A percentile compares a stretch with the other conserved stretches of the same genome.
phyloP scores from a whole-genome alignment of 371 early-diverging fungal genomes.

The Mucor velutinosus region DNA sequence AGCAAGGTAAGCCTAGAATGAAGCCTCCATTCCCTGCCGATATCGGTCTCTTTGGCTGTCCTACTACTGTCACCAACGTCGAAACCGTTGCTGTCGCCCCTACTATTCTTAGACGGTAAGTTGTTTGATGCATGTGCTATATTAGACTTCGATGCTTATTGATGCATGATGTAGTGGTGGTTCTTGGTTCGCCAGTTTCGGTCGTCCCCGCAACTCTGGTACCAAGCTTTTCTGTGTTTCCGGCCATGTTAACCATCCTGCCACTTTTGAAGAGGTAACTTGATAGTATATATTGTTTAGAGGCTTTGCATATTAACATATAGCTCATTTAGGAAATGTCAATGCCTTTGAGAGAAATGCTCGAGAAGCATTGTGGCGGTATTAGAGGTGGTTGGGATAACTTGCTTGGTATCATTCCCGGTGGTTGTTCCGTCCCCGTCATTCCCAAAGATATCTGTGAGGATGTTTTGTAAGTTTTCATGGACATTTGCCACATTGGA shows the following conservation, averaged over 20 bases:
- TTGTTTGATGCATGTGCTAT: background rate
- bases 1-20: conserved; percentile 96
- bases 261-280: conserved; percentile 88
- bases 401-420: conserved; percentile 95
- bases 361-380: conserved; percentile 97
- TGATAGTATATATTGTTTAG: background rate
- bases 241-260: conserved; percentile 97
- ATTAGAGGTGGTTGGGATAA: conserved; percentile 99
- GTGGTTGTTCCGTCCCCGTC: conserved; percentile 96
- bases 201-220: conserved; percentile 91
- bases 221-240: conserved; percentile 98
- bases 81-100: conserved; percentile 98
- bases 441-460: conserved; percentile 88
- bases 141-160: background rate
- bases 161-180: conserved; percentile 65
- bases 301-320: background rate
- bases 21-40: conserved; percentile 99
- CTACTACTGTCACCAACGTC: conserved; percentile 97
- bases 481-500: too few relatives aligned
- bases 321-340: conserved; percentile 75
- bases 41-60: conserved; percentile 97
- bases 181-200: conserved; percentile 93
- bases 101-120: conserved; percentile 84
- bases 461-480: conserved; percentile 70
- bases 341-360: conserved; percentile 91